phyloP scores from a whole-genome alignment of 768 basidiomycete genomes.

The Neoboletus magnificus region DNA sequence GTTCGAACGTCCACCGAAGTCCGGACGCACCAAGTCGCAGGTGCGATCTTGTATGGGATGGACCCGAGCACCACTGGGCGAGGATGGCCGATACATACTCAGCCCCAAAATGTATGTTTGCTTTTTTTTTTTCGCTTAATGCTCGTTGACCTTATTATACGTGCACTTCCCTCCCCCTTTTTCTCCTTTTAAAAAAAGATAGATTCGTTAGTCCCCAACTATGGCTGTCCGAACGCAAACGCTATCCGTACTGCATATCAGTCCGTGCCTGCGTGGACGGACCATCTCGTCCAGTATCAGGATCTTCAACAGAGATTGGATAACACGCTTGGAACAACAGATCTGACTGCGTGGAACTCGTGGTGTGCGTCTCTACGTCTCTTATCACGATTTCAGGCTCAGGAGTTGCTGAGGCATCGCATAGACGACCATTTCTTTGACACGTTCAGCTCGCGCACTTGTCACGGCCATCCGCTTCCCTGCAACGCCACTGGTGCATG shows the following conservation, averaged over 20 bases:
- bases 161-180: no score
- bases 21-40: constrained; percentile 47
- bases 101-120: constrained; percentile 39
- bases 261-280: constrained; percentile 44
- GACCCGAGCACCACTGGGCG: constrained; percentile 32
- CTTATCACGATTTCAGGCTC: neutral
- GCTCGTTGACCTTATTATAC: neutral
- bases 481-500: constrained; percentile 43
- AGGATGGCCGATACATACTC: constrained; percentile 39
- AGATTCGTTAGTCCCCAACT: constrained; percentile 45
- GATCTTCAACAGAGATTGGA: constrained; percentile 38
- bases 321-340: constrained; percentile 39
- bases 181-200: constrained; percentile 32
- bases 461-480: constrained; percentile 39
- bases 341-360: constrained; percentile 39
- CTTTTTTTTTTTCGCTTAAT: neutral
- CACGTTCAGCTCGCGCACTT: constrained; percentile 48
- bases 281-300: constrained; percentile 39
- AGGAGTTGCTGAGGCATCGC: neutral
- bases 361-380: constrained; percentile 40
- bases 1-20: constrained; percentile 44
- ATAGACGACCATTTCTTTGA: constrained; percentile 47
- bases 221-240: constrained; percentile 41
- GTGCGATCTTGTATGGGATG: constrained; percentile 46
- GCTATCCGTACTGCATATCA: constrained; percentile 40